These are phyloP conservation scores for Mariannaea elegans DNA, from an alignment of 2,329 filamentous ascomycete genomes.

Conservation along the genomic window DNA sequence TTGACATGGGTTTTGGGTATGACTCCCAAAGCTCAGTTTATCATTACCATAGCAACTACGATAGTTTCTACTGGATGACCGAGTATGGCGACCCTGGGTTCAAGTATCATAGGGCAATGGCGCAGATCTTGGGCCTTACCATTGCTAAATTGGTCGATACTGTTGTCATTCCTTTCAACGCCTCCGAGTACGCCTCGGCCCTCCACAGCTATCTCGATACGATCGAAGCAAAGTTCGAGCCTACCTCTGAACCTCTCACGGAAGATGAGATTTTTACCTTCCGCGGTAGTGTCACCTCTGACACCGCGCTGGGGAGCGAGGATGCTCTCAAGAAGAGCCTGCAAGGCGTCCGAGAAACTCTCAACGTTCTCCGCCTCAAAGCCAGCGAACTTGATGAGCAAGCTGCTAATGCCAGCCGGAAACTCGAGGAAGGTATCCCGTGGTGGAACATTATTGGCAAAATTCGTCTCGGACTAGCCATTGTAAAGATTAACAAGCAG, in stretches of 20 bases:
- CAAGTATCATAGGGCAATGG: conserved; percentile 71
- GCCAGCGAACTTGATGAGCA: conserved; percentile 57
- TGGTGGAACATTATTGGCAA: conserved; percentile 83
- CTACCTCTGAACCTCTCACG: conserved; percentile 29
- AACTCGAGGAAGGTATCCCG: conserved; percentile 65
- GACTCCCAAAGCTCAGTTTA: conserved; percentile 65
- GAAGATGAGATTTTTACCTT: conserved; percentile 44
- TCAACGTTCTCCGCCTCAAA: conserved; percentile 49
- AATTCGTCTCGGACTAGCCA: conserved; percentile 68
- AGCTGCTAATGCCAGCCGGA: conserved; percentile 52
- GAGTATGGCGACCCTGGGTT: conserved; percentile 77
- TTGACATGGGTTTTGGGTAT: conserved; percentile 69
- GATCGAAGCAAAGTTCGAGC: conserved; percentile 59
- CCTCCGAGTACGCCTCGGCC: conserved; percentile 69
- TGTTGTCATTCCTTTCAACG: conserved; percentile 70
- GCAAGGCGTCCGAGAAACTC: conserved; percentile 48
- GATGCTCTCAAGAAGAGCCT: conserved; percentile 52
- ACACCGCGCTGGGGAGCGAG: conserved; percentile 46
- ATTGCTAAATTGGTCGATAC: conserved; percentile 69
- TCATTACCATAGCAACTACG: conserved; percentile 92
- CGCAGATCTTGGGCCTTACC: conserved; percentile 71
- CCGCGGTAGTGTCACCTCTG: conserved; percentile 38
- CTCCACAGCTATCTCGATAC: conserved; percentile 62
- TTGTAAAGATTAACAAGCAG: conserved; percentile 76
- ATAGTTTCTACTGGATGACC: conserved; percentile 90